Evolutionary conservation across 1,139 yeast species (phyloP).

Genomic region (Candida albicans): DNA sequence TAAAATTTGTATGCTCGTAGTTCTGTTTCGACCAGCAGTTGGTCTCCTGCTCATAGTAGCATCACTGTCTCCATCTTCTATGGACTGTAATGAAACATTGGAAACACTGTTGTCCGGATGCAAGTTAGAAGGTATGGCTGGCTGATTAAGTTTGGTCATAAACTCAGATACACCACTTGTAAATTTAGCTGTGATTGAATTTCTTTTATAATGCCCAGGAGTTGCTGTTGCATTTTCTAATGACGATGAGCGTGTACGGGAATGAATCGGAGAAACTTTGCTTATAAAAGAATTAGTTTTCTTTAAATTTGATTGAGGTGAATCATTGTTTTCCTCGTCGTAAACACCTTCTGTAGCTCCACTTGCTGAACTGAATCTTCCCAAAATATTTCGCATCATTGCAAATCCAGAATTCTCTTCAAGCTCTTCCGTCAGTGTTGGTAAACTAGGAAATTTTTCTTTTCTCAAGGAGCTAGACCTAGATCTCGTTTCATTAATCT

Average conservation of each 20-base stretch:
- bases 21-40: constrained; percentile 32
- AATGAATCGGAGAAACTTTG: constrained; percentile 34
- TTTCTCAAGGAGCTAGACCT: constrained; percentile 33
- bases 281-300: constrained; percentile 31
- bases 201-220: constrained; percentile 22
- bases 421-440: constrained; percentile 15
- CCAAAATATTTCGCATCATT: constrained; percentile 38
- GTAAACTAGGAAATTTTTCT: constrained; percentile 30
- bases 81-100: constrained; percentile 32
- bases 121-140: neutral
- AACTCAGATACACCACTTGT: constrained; percentile 43
- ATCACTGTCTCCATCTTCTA: constrained; percentile 26
- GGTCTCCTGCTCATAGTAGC: constrained; percentile 16
- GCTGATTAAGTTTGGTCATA: constrained; percentile 40
- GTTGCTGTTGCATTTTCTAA: constrained; percentile 20
- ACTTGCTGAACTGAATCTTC: constrained; percentile 31
- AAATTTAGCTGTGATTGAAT: constrained; percentile 42
- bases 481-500: constrained; percentile 33
- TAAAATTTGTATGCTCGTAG: constrained; percentile 45
- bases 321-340: constrained; percentile 3
- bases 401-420: constrained; percentile 24
- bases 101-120: constrained; percentile 24
- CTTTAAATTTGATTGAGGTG: constrained; percentile 16
- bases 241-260: constrained; percentile 42
- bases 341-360: neutral